These are phyloP conservation scores for Chaetomiaceae sp. DNA, from an alignment of 2,329 filamentous ascomycete genomes.

Conservation along the genomic window DNA sequence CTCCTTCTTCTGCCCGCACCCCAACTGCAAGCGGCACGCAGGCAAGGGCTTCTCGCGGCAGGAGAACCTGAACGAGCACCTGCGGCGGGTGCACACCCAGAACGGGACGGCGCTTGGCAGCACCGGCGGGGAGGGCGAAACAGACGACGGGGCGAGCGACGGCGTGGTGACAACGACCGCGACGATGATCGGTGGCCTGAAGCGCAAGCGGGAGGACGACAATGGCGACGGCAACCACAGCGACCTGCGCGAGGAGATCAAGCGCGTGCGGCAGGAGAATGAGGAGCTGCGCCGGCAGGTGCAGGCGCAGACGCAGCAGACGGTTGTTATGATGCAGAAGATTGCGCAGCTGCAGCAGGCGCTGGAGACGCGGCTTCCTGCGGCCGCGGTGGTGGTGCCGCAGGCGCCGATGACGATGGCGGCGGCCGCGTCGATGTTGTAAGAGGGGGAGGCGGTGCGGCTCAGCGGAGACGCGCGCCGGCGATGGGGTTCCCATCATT, in stretches of 20 bases:
- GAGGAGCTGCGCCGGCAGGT: slow-evolving; percentile 49
- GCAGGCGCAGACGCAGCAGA: slow-evolving; percentile 43
- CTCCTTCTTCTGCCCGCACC: slow-evolving; percentile 76
- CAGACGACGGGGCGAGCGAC: slow-evolving; percentile 44
- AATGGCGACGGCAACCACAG: slow-evolving; percentile 19
- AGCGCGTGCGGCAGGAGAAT: slow-evolving; percentile 60
- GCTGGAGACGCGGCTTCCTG: slow-evolving; percentile 8
- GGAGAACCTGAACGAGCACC: slow-evolving; percentile 90
- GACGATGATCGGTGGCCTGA: slow-evolving; percentile 33
- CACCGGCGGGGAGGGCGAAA: slow-evolving; percentile 32
- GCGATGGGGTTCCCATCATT: background rate
- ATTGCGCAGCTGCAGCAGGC: slow-evolving; percentile 17
- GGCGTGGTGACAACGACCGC: slow-evolving; percentile 25
- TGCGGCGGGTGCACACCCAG: slow-evolving; percentile 77
- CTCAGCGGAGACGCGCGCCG: background rate
- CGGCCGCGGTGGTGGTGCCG: background rate
- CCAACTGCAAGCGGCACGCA: slow-evolving; percentile 80
- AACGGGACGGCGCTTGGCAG: slow-evolving; percentile 29
- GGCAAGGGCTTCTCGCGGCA: slow-evolving; percentile 88
- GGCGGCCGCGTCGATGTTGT: no score
- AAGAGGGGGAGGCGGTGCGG: background rate
- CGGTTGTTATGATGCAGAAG: slow-evolving; percentile 20
- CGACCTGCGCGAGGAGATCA: slow-evolving; percentile 58
- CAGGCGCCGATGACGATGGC: background rate
- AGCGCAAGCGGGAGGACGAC: slow-evolving; percentile 38